Conservation (phyloP, 306 rosid genomes). For the Inga oerstediana region DNA sequence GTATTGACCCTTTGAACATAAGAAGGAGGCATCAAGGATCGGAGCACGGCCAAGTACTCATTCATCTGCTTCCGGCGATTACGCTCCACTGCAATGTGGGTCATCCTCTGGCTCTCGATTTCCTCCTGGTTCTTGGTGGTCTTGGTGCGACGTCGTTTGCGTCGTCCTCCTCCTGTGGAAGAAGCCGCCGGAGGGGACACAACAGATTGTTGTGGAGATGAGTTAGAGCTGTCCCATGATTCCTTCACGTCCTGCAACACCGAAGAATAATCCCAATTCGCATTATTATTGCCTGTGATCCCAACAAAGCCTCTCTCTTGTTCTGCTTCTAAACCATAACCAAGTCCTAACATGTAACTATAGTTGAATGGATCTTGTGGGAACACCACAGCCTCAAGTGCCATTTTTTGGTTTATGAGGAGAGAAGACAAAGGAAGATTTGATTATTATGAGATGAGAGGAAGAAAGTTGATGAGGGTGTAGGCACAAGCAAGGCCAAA, state of each 20-base stretch:
- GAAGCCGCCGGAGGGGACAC: not conserved
- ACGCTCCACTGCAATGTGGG: conserved; percentile 94
- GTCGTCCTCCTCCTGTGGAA: conserved; percentile 32
- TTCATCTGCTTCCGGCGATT: conserved; percentile 93
- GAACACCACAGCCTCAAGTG: conserved; percentile 48
- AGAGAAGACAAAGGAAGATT: not conserved
- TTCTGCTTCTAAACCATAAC: conserved; percentile 24
- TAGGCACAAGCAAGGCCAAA: conserved; percentile 41
- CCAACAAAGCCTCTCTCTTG: conserved; percentile 22
- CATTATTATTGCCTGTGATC: conserved; percentile 25
- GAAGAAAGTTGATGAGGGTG: not conserved
- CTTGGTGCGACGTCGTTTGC: conserved; percentile 73
- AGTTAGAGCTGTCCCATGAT: conserved; percentile 34
- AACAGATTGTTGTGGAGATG: conserved; percentile 34
- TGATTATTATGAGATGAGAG: not conserved
- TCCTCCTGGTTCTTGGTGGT: conserved; percentile 74
- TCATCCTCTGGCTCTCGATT: conserved; percentile 88
- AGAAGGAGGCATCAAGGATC: conserved; percentile 88
- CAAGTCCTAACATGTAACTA: conserved; percentile 6
- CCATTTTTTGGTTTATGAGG: conserved; percentile 25
- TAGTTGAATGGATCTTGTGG: conserved; percentile 41
- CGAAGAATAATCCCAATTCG: conserved; percentile 36
- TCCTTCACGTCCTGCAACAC: conserved; percentile 34
- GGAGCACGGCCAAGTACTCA: conserved; percentile 73
- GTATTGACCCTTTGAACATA: conserved; percentile 78